phyloP scores from a whole-genome alignment of 495 filamentous ascomycete species.

The Penicillium macrosclerotiorum region DNA sequence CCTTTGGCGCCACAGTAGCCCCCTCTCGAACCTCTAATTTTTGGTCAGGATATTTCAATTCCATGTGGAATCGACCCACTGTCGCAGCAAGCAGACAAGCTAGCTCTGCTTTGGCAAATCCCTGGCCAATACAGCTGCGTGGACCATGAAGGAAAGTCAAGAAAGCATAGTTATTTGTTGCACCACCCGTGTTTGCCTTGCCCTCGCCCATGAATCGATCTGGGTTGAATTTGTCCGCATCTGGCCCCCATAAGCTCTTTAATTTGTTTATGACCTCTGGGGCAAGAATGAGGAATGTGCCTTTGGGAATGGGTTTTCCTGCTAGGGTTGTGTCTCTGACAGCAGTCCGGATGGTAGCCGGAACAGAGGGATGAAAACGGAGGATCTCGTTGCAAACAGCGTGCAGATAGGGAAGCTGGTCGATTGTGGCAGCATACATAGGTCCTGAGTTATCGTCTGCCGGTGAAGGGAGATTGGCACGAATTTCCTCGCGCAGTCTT shows the following conservation, averaged over 20 bases:
- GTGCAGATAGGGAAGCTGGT: slow-evolving; percentile 57
- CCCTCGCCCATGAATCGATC: slow-evolving; percentile 70
- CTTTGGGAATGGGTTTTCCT: slow-evolving; percentile 54
- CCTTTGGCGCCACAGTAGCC: slow-evolving; percentile 61
- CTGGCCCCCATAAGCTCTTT: slow-evolving; percentile 74
- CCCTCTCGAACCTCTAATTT: slow-evolving; percentile 58
- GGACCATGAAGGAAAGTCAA: slow-evolving; percentile 85
- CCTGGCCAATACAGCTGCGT: slow-evolving; percentile 74
- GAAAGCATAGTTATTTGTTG: slow-evolving; percentile 68
- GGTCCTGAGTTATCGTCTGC: slow-evolving; percentile 34
- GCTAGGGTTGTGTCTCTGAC: slow-evolving; percentile 61
- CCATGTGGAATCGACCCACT: slow-evolving; percentile 69
- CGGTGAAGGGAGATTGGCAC: slow-evolving; percentile 60
- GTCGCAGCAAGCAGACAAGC: slow-evolving; percentile 73
- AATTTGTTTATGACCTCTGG: slow-evolving; percentile 67
- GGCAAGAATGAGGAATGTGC: slow-evolving; percentile 48
- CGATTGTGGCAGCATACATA: slow-evolving; percentile 52
- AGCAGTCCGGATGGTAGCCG: slow-evolving; percentile 62
- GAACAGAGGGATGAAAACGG: slow-evolving; percentile 58
- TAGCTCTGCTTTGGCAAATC: slow-evolving; percentile 82
- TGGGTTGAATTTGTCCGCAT: slow-evolving; percentile 77
- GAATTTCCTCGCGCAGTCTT: slow-evolving; percentile 59
- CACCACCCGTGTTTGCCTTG: slow-evolving; percentile 47
- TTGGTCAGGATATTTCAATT: slow-evolving; percentile 56
- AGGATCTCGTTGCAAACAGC: slow-evolving; percentile 61